These are phyloP conservation scores for Microglena sp. DNA, from an alignment of 139 green algal species.

Conservation along the genomic window DNA sequence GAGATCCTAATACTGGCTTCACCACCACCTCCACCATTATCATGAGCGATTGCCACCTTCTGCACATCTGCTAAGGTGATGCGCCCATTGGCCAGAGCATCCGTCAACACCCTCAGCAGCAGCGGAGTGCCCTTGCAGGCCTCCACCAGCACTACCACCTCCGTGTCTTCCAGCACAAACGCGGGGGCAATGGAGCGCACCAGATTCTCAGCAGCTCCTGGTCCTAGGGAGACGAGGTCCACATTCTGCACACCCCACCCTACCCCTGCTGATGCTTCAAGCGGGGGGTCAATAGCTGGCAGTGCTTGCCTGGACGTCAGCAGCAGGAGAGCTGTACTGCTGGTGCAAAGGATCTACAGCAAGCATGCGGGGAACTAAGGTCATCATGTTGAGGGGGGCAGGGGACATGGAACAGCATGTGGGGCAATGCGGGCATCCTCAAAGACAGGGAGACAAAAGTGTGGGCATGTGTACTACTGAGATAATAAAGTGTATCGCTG, in stretches of 20 bases:
- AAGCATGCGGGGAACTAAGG: no score
- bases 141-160: background rate
- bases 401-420: no score
- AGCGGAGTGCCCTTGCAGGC: conserved; percentile 12
- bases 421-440: no score
- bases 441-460: no score
- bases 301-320: conserved; percentile 5
- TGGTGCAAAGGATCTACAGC: background rate
- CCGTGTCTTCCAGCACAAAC: background rate
- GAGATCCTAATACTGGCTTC: no score
- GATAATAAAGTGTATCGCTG: no score
- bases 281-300: background rate
- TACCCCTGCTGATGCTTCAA: background rate
- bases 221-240: background rate
- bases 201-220: background rate
- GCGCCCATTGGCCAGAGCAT: background rate
- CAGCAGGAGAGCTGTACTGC: background rate
- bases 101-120: conserved; percentile 10
- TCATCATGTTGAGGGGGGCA: no score
- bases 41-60: background rate
- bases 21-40: no score
- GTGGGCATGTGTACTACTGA: no score
- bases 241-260: background rate
- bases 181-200: background rate
- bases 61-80: background rate